A percentile compares a stretch with the other conserved stretches of the same genome.
Conservation (phyloP, 495 filamentous ascomycete species). For the Talaromyces wortmannii region DNA sequence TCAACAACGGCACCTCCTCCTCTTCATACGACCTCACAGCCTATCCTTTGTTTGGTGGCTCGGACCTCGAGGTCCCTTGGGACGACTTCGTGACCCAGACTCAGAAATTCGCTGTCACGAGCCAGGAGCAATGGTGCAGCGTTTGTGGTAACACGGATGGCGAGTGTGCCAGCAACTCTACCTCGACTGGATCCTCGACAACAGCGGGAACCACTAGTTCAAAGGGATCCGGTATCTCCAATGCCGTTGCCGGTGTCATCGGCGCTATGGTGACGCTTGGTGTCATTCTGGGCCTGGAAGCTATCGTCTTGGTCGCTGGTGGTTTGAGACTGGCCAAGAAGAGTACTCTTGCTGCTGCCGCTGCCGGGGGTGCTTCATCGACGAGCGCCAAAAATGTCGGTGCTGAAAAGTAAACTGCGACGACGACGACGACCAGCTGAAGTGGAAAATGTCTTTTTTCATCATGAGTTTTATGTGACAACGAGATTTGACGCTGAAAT, state of each 20-base stretch:
- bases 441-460: no score
- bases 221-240: conserved; percentile 21
- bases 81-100: conserved; percentile 31
- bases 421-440: not conserved
- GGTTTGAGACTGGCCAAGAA: conserved; percentile 37
- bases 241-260: conserved; percentile 49
- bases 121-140: conserved; percentile 35
- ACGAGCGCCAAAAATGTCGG: not conserved
- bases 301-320: conserved; percentile 34
- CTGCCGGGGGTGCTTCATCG: not conserved
- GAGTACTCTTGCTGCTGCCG: conserved; percentile 10
- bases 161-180: conserved; percentile 17
- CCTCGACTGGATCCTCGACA: conserved; percentile 5
- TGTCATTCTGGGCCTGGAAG: conserved; percentile 41
- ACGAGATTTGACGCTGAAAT: not conserved
- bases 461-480: not conserved
- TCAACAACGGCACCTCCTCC: conserved; percentile 44
- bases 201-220: conserved; percentile 7
- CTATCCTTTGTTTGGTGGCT: conserved; percentile 38
- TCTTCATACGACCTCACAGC: conserved; percentile 14
- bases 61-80: conserved; percentile 29
- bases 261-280: conserved; percentile 57
- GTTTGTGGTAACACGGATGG: conserved; percentile 38
- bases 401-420: not conserved
- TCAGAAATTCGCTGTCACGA: conserved; percentile 31